Evolutionary conservation across 306 rosid species (phyloP).

Genomic region (Lathyrus tuberosus): DNA sequence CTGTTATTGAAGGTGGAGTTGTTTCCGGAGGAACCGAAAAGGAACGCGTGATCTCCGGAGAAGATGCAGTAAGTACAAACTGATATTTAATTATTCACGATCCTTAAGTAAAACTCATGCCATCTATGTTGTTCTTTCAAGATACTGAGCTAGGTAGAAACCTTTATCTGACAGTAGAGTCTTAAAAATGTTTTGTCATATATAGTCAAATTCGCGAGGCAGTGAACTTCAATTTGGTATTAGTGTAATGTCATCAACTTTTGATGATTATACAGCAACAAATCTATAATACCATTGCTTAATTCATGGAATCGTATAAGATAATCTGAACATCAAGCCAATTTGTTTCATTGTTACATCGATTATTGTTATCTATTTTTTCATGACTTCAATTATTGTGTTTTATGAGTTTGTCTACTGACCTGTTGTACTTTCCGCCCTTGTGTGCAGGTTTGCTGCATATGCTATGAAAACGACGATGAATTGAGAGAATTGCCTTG

Average conservation of each 20-base stretch:
- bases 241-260: not conserved
- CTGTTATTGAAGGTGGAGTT: slow-evolving; percentile 65
- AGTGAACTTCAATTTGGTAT: not conserved
- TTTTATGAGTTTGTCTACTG: not conserved
- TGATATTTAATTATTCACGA: slow-evolving; percentile 20
- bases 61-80: slow-evolving; percentile 77
- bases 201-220: not conserved
- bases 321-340: not conserved
- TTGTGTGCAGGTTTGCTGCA: slow-evolving; percentile 77
- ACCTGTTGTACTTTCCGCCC: not conserved
- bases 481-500: slow-evolving; percentile 87
- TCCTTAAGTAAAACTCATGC: not conserved
- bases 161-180: not conserved
- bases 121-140: not conserved
- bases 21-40: slow-evolving; percentile 84
- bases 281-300: not conserved
- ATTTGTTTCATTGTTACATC: not conserved
- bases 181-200: not conserved
- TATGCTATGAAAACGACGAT: slow-evolving; percentile 80
- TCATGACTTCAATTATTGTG: not conserved
- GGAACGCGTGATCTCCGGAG: slow-evolving; percentile 73
- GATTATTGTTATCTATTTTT: not conserved
- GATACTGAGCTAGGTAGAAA: not conserved
- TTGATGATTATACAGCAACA: not conserved
- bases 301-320: not conserved